Evolutionary conservation across 768 basidiomycete genomes (phyloP).

Genomic region (Leccinellum albellum): DNA sequence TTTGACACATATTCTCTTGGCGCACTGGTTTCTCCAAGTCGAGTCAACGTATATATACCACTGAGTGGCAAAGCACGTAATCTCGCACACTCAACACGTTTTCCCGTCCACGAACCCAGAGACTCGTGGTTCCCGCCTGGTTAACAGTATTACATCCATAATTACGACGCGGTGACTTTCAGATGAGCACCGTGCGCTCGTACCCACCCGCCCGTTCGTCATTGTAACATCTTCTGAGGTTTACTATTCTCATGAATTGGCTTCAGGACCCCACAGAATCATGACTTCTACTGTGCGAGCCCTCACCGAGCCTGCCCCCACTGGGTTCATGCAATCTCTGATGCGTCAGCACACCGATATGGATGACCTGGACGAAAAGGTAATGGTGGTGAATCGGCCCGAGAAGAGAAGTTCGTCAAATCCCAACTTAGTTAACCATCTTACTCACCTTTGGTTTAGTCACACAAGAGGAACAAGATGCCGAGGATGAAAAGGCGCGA

Average conservation of each 20-base stretch:
- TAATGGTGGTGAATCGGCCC: not conserved
- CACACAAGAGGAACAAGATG: slow-evolving; percentile 49
- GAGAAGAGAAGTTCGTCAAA: slow-evolving; percentile 19
- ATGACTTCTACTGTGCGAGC: slow-evolving; percentile 11
- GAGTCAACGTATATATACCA: not conserved
- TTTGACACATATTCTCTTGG: slow-evolving; percentile 9
- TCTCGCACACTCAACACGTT: not conserved
- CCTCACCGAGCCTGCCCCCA: slow-evolving; percentile 14
- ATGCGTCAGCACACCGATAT: slow-evolving; percentile 5
- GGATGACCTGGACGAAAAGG: slow-evolving; percentile 16
- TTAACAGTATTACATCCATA: not conserved
- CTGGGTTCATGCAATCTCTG: slow-evolving; percentile 23
- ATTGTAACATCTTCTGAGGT: not conserved
- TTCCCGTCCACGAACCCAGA: slow-evolving; percentile 1
- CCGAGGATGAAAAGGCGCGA: slow-evolving; percentile 42
- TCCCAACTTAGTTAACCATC: not conserved
- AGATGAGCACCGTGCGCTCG: slow-evolving; percentile 12
- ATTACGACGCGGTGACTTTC: not conserved
- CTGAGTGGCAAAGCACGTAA: not conserved
- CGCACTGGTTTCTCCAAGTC: slow-evolving; percentile 7
- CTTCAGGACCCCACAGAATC: slow-evolving; percentile 12
- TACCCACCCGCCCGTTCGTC: slow-evolving; percentile 9
- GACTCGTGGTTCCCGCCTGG: slow-evolving; percentile 4
- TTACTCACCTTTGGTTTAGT: slow-evolving; percentile 21
- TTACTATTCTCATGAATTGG: not conserved